phyloP scores from a whole-genome alignment of 2,329 filamentous ascomycete species.

The Aureobasidium uvarum region DNA sequence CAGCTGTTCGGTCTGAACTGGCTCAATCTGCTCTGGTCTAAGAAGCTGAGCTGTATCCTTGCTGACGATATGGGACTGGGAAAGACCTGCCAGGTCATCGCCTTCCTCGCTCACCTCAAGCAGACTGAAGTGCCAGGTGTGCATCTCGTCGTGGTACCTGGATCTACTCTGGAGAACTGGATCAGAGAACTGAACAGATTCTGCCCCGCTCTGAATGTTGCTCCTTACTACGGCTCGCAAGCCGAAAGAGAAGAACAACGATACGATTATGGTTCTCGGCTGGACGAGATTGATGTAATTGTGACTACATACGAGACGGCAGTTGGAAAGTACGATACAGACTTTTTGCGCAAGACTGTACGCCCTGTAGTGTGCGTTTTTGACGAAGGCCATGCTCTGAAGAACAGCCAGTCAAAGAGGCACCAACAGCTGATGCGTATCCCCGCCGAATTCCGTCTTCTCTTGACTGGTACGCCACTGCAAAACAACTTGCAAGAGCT shows the following conservation, averaged over 20 bases:
- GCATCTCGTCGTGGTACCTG: slow-evolving; percentile 85
- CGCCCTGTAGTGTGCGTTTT: slow-evolving; percentile 67
- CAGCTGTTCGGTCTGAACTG: slow-evolving; percentile 94
- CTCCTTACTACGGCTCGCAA: slow-evolving; percentile 70
- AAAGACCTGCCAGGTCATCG: slow-evolving; percentile 96
- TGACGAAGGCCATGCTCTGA: slow-evolving; percentile 91
- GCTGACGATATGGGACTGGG: slow-evolving; percentile 96
- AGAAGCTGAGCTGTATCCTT: slow-evolving; percentile 80
- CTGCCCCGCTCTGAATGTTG: slow-evolving; percentile 70
- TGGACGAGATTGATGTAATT: slow-evolving; percentile 65
- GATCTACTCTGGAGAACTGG: slow-evolving; percentile 96
- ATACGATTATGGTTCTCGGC: slow-evolving; percentile 62
- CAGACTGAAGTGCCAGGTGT: slow-evolving; percentile 66
- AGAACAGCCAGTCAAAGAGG: slow-evolving; percentile 78
- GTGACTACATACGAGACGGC: slow-evolving; percentile 68
- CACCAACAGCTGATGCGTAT: slow-evolving; percentile 79
- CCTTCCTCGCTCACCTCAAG: slow-evolving; percentile 80
- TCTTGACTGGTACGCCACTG: slow-evolving; percentile 86
- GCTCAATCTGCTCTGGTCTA: slow-evolving; percentile 79
- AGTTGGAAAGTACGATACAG: slow-evolving; percentile 59
- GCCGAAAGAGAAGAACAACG: slow-evolving; percentile 66
- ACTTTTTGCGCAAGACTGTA: slow-evolving; percentile 58
- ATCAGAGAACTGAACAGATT: slow-evolving; percentile 85
- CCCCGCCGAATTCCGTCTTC: slow-evolving; percentile 74
- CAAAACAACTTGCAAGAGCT: slow-evolving; percentile 95